Evolutionary conservation across 2,329 filamentous ascomycete genomes (phyloP).

Genomic region (Talaromyces sp.): DNA sequence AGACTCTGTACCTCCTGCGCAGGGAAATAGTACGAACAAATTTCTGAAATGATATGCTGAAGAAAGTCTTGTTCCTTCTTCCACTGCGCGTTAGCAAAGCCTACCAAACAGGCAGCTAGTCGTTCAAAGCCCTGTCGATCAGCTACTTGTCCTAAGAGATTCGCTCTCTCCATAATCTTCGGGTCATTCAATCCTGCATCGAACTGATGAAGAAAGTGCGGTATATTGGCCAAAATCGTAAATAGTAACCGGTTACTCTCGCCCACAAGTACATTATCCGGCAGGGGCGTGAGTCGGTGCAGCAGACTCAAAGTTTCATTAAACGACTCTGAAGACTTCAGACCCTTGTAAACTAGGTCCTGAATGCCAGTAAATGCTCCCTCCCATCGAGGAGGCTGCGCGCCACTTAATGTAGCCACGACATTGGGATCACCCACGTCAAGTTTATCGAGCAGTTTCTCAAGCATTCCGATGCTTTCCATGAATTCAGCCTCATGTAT

Average conservation of each 20-base stretch:
- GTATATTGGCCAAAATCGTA: slow-evolving; percentile 85
- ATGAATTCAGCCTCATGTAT: slow-evolving; percentile 95
- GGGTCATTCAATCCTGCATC: slow-evolving; percentile 61
- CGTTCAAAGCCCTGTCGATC: slow-evolving; percentile 66
- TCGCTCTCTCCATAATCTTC: slow-evolving; percentile 61
- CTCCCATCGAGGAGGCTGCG: slow-evolving; percentile 82
- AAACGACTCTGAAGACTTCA: slow-evolving; percentile 80
- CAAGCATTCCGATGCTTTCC: slow-evolving; percentile 86
- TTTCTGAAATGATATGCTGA: slow-evolving; percentile 66
- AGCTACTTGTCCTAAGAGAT: slow-evolving; percentile 67
- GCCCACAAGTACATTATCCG: slow-evolving; percentile 76
- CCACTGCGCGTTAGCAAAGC: slow-evolving; percentile 66
- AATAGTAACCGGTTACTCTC: slow-evolving; percentile 79
- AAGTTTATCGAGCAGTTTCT: slow-evolving; percentile 78
- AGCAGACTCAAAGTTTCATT: slow-evolving; percentile 73
- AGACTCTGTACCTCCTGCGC: slow-evolving; percentile 78
- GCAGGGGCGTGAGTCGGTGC: slow-evolving; percentile 73
- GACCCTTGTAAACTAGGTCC: slow-evolving; percentile 81
- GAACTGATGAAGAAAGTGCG: slow-evolving; percentile 75
- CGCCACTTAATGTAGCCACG: slow-evolving; percentile 69
- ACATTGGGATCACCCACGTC: slow-evolving; percentile 71
- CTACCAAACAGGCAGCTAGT: slow-evolving; percentile 66
- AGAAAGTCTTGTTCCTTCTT: slow-evolving; percentile 72
- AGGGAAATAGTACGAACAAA: slow-evolving; percentile 77
- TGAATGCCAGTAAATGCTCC: slow-evolving; percentile 84